These are phyloP conservation scores for Kwoniella shandongensis DNA, from an alignment of 768 basidiomycete genomes.

Conservation along the genomic window DNA sequence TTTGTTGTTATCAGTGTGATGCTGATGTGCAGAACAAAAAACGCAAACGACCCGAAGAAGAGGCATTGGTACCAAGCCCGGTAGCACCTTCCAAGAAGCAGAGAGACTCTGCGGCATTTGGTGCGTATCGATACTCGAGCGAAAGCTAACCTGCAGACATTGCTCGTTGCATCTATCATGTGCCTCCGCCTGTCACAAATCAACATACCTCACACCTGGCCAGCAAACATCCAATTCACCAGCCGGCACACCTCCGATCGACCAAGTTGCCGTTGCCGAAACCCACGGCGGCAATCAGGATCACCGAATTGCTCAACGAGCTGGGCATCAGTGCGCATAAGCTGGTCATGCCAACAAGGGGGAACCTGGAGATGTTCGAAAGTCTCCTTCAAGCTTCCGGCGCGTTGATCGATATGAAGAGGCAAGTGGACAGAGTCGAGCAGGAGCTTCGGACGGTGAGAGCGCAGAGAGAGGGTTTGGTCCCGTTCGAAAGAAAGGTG, in stretches of 20 bases:
- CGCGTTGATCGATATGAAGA: conserved; percentile 79
- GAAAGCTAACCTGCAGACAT: conserved; percentile 21
- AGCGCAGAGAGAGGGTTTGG: conserved; percentile 54
- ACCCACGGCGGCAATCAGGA: conserved; percentile 66
- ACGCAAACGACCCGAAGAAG: conserved; percentile 45
- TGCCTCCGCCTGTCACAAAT: conserved; percentile 25
- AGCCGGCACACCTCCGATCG: conserved; percentile 77
- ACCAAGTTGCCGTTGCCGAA: conserved; percentile 81
- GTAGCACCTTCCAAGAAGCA: conserved; percentile 23
- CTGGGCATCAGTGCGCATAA: conserved; percentile 69
- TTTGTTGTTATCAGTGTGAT: neutral
- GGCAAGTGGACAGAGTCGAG: conserved; percentile 77
- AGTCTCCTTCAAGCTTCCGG: conserved; percentile 69
- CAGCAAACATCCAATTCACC: conserved; percentile 41
- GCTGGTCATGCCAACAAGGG: conserved; percentile 91
- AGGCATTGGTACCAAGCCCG: conserved; percentile 15
- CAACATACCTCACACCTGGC: conserved; percentile 43
- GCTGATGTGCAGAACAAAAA: conserved; percentile 42
- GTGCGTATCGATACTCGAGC: conserved; percentile 11
- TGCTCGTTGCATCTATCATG: conserved; percentile 45
- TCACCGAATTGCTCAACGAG: conserved; percentile 73
- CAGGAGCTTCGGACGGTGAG: conserved; percentile 76
- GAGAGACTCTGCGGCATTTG: conserved; percentile 41
- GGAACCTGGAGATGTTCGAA: conserved; percentile 73
- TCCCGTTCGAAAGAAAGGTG: conserved; percentile 51